Base-by-base conservation (phyloP, 495 filamentous ascomycete species). In the Penicillium longicatenatum region DNA sequence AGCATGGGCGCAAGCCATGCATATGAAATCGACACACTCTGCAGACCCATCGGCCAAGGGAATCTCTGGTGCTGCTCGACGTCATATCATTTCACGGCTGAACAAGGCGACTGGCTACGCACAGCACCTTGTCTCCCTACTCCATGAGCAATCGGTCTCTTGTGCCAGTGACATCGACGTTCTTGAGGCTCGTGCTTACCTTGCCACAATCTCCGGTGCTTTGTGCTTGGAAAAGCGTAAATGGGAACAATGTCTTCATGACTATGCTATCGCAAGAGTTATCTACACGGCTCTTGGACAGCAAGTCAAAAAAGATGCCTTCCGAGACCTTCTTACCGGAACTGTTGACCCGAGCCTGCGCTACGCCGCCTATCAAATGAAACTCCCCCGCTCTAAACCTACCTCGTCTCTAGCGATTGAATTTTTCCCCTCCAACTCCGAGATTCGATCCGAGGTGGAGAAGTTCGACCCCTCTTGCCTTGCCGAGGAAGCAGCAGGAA, bases 1-100 rank as follows among this genome's bases (percentile, higher is more conserved):
- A 61, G 91, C 95, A 51, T 98, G 95, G 92, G 95, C 95, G 2
- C 87, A 96, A 68, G 95, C 93, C 50, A 94, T 97, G 92, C 82
- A 89, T 61, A 91, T 97, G 82, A 97, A 96, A 71, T 84, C 92
- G 6, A 73, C 84, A 21, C 89, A 96, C 69, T 83, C 90, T 41
- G 85, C 90, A 62, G 91, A 93, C 60, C 75, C 78, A 42, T 76
- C 81, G 9, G 80, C 82, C 33, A 87, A 91, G 70, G 85, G 86
- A 31, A 86, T 95, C 52, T 80, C 89, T n/a, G 86, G 91, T 46
- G 84, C 86, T 19, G 86, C 90, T 19, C 84, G 90, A 59, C 87
- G 88, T 33, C 94, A 97, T 65, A 93, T 97, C 20, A 85, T 93
- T 50, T 93, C 93, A 5, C 83, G 92, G 24, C 74, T 99, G 31